Evolutionary conservation across 768 basidiomycete species (phyloP).

Genomic region (Mycena crocata): DNA sequence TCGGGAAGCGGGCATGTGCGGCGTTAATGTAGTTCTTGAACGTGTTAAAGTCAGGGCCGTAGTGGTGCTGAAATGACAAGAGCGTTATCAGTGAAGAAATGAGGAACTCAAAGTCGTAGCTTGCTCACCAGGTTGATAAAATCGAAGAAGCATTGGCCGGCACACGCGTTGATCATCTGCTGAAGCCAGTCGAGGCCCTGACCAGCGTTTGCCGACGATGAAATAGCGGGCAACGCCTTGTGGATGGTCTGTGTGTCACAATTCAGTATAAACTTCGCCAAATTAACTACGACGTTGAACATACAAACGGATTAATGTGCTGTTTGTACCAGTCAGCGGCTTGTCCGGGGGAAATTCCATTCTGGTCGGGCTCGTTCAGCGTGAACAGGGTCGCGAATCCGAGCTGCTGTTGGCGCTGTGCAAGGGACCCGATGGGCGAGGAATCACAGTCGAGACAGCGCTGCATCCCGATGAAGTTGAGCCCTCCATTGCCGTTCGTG

Average conservation of each 20-base stretch:
- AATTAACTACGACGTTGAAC: slow-evolving; percentile 30
- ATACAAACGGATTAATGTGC: slow-evolving; percentile 48
- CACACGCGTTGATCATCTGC: slow-evolving; percentile 47
- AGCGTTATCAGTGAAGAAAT: neutral
- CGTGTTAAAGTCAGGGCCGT: slow-evolving; percentile 37
- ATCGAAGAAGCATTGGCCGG: slow-evolving; percentile 44
- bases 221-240: slow-evolving; percentile 51
- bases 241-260: slow-evolving; percentile 42
- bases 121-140: slow-evolving; percentile 45
- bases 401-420: slow-evolving; percentile 43
- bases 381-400: slow-evolving; percentile 24
- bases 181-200: slow-evolving; percentile 49
- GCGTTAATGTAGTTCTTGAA: slow-evolving; percentile 44
- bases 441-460: slow-evolving; percentile 49
- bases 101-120: neutral
- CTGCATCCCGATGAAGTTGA: slow-evolving; percentile 52
- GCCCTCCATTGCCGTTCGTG: slow-evolving; percentile 48
- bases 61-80: slow-evolving; percentile 11
- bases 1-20: slow-evolving; percentile 43
- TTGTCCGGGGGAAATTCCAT: slow-evolving; percentile 37
- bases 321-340: slow-evolving; percentile 52
- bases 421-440: slow-evolving; percentile 46
- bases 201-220: slow-evolving; percentile 43
- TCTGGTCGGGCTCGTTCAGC: slow-evolving; percentile 50
- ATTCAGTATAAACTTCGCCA: neutral